phyloP scores from a whole-genome alignment of 495 filamentous ascomycete species.

The Daldinia caldariorum region DNA sequence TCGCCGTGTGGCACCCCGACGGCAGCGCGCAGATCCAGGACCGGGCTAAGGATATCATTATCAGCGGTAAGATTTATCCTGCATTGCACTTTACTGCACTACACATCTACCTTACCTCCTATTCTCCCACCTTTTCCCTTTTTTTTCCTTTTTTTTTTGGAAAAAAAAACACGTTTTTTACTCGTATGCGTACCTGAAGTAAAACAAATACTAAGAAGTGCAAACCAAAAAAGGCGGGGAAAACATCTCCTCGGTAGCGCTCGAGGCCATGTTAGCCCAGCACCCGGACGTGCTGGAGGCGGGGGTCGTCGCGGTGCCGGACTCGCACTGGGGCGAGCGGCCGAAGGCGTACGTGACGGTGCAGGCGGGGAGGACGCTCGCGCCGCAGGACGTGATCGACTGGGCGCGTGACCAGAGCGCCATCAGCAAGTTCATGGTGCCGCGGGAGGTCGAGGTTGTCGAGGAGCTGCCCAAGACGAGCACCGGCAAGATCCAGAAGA shows the following conservation, averaged over 20 bases:
- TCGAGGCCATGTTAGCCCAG: slow-evolving; percentile 90
- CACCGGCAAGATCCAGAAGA: slow-evolving; percentile 97
- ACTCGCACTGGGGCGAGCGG: slow-evolving; percentile 92
- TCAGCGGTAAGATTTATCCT: slow-evolving; percentile 91
- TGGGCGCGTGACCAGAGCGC: slow-evolving; percentile 83
- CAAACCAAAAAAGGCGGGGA: slow-evolving; percentile 76
- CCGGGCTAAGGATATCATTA: slow-evolving; percentile 96
- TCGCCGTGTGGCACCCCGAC: slow-evolving; percentile 92
- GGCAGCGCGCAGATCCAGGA: slow-evolving; percentile 92
- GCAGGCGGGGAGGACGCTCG: slow-evolving; percentile 66
- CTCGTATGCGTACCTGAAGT: no score
- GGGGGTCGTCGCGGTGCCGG: slow-evolving; percentile 87
- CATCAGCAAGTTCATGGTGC: slow-evolving; percentile 96
- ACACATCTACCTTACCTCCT: no score
- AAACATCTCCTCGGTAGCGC: slow-evolving; percentile 93
- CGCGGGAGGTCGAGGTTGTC: slow-evolving; percentile 90
- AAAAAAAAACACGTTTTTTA: background rate
- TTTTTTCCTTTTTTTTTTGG: no score
- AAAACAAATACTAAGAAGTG: slow-evolving; percentile 1
- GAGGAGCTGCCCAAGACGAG: slow-evolving; percentile 92
- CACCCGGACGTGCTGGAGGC: slow-evolving; percentile 92
- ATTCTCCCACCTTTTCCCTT: no score
- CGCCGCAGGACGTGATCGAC: slow-evolving; percentile 76
- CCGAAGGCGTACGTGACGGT: slow-evolving; percentile 94
- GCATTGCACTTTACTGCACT: no score